phyloP scores from a whole-genome alignment of 2,329 filamentous ascomycete species.

The Lachnellula arida region DNA sequence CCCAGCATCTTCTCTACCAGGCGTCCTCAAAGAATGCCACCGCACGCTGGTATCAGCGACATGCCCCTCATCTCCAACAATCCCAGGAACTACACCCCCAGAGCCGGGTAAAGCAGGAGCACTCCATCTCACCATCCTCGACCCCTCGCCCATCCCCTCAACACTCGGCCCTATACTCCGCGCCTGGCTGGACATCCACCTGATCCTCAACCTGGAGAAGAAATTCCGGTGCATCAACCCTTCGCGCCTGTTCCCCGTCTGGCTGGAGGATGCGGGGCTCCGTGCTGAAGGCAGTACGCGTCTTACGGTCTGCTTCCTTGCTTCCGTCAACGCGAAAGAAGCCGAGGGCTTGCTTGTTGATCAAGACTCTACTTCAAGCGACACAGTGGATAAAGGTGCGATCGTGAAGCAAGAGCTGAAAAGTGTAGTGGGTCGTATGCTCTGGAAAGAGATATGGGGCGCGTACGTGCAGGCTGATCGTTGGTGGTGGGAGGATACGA shows the following conservation, averaged over 20 bases:
- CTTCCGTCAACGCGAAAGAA: slow-evolving; percentile 8
- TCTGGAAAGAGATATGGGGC: slow-evolving; percentile 61
- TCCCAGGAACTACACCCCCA: neutral
- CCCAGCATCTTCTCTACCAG: slow-evolving; percentile 51
- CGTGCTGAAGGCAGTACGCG: slow-evolving; percentile 32
- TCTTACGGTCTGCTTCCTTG: slow-evolving; percentile 22
- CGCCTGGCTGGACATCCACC: slow-evolving; percentile 57
- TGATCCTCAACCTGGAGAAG: slow-evolving; percentile 55
- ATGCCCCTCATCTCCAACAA: slow-evolving; percentile 2
- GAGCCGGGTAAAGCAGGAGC: slow-evolving; percentile 35
- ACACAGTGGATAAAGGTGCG: slow-evolving; percentile 2
- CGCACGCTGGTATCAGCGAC: slow-evolving; percentile 44
- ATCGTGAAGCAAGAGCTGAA: slow-evolving; percentile 41
- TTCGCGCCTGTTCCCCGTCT: slow-evolving; percentile 51
- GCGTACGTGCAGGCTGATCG: slow-evolving; percentile 29
- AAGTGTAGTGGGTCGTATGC: slow-evolving; percentile 48
- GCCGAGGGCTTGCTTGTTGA: neutral
- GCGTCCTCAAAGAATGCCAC: slow-evolving; percentile 52
- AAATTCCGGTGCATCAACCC: slow-evolving; percentile 57
- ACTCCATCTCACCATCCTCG: slow-evolving; percentile 57
- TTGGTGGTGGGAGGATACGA: slow-evolving; percentile 61
- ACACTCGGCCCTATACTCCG: slow-evolving; percentile 54
- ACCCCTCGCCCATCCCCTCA: slow-evolving; percentile 52
- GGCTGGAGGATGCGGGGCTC: slow-evolving; percentile 53
- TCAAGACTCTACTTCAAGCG: neutral